Conservation (phyloP, 208 protist species). For the Leishmania guyanensis region DNA sequence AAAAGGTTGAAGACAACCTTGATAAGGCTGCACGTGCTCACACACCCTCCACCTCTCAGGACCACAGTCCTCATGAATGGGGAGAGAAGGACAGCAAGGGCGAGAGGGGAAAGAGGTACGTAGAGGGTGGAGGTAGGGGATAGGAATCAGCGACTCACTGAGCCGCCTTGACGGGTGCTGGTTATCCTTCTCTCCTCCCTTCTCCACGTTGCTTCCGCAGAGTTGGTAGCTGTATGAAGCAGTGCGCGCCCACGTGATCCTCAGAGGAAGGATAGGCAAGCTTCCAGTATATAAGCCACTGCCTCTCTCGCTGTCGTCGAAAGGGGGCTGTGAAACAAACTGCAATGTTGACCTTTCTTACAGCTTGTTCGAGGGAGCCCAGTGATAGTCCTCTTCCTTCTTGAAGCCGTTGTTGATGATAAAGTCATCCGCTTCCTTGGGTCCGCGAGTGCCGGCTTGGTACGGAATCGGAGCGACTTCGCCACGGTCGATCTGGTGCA, state of each 20-base stretch:
- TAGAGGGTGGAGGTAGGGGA: not conserved
- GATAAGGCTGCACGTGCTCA: not conserved
- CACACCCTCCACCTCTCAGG: not conserved
- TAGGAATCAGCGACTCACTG: not conserved
- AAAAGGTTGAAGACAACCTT: not conserved
- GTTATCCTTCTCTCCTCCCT: not conserved
- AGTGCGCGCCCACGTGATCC: not conserved
- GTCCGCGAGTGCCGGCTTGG: conserved; percentile 81
- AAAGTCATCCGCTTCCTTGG: conserved; percentile 75
- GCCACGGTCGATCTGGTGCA: conserved; percentile 85
- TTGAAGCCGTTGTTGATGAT: conserved; percentile 65
- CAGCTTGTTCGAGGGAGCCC: conserved; percentile 61
- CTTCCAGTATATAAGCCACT: not conserved
- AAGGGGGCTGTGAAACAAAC: not conserved
- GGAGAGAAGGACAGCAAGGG: not conserved
- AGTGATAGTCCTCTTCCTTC: conserved; percentile 52
- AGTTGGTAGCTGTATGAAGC: not conserved
- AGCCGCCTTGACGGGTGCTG: not conserved
- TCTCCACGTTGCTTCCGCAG: not conserved
- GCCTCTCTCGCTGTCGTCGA: not conserved
- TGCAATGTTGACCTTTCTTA: conserved; percentile 14
- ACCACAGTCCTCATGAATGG: not conserved
- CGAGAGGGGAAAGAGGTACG: not conserved
- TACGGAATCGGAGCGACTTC: conserved; percentile 71
- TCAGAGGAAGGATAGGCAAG: not conserved